Percentiles rank a stretch among this genome's conserved stretches.
Evolutionary conservation across 2,329 filamentous ascomycete genomes (phyloP).

Genomic region (Aspergillus sp.): DNA sequence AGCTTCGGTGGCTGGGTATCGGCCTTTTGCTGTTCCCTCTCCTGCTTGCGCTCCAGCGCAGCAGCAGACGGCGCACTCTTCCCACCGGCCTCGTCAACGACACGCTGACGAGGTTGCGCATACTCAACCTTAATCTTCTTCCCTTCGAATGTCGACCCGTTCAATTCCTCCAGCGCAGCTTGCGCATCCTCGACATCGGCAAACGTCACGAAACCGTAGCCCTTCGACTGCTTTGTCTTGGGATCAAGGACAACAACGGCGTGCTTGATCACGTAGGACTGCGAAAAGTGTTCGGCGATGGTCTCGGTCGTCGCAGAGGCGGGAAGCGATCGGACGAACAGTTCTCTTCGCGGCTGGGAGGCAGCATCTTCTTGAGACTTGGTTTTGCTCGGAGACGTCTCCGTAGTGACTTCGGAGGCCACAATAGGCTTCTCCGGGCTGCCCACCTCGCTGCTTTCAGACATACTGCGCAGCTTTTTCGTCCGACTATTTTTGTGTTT

Average conservation of each 20-base stretch:
- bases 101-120: constrained; percentile 79
- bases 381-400: constrained; percentile 21
- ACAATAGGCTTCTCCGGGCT: constrained; percentile 38
- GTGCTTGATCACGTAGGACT: constrained; percentile 93
- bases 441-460: constrained; percentile 24
- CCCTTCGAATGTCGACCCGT: constrained; percentile 75
- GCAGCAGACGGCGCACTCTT: constrained; percentile 40
- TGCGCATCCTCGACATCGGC: constrained; percentile 88
- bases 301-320: constrained; percentile 74
- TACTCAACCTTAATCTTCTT: constrained; percentile 82
- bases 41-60: constrained; percentile 38
- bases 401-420: constrained; percentile 19
- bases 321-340: constrained; percentile 89
- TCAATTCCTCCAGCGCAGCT: constrained; percentile 75
- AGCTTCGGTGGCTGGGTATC: constrained; percentile 67
- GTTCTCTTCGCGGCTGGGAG: constrained; percentile 57
- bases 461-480: constrained; percentile 8
- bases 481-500: constrained; percentile 18
- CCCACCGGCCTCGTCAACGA: constrained; percentile 53
- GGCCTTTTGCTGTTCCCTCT: constrained; percentile 59
- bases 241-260: constrained; percentile 88
- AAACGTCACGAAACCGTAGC: constrained; percentile 96
- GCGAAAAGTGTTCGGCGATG: constrained; percentile 86
- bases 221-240: constrained; percentile 80
- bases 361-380: constrained; percentile 19